These are phyloP conservation scores for Lyophyllum atratum DNA, from an alignment of 768 basidiomycete species.

Conservation along the genomic window DNA sequence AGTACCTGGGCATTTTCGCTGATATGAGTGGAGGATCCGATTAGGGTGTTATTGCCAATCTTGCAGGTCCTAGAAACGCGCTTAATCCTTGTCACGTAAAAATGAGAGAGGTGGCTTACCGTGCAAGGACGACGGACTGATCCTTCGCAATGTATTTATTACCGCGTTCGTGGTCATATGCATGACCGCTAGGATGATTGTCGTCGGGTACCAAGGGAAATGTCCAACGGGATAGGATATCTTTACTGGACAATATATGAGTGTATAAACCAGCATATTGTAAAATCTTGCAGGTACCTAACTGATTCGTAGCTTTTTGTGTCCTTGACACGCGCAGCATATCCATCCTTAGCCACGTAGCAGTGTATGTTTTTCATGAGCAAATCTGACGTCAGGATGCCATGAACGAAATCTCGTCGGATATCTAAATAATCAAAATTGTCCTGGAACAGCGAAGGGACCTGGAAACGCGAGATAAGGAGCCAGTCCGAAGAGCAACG, in stretches of 20 bases:
- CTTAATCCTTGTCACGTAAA: background rate
- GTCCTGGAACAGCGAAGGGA: slow-evolving; percentile 95
- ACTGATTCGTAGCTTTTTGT: slow-evolving; percentile 90
- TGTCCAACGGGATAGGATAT: slow-evolving; percentile 91
- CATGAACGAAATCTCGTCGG: slow-evolving; percentile 90
- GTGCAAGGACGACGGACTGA: slow-evolving; percentile 76
- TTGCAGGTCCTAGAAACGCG: slow-evolving; percentile 68
- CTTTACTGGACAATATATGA: slow-evolving; percentile 62
- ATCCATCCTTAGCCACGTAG: slow-evolving; percentile 84
- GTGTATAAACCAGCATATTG: background rate
- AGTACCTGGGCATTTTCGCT: slow-evolving; percentile 65
- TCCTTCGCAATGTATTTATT: slow-evolving; percentile 88
- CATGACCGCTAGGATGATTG: slow-evolving; percentile 79
- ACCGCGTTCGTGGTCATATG: slow-evolving; percentile 85
- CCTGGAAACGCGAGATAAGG: slow-evolving; percentile 43
- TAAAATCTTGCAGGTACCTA: slow-evolving; percentile 52
- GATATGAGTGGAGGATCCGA: slow-evolving; percentile 78
- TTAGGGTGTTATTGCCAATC: slow-evolving; percentile 78
- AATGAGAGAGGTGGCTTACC: slow-evolving; percentile 46
- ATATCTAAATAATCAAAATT: slow-evolving; percentile 98
- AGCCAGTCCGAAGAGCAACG: background rate
- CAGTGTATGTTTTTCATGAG: slow-evolving; percentile 94
- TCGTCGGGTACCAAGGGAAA: slow-evolving; percentile 96
- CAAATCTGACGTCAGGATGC: slow-evolving; percentile 91
- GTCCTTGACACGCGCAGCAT: slow-evolving; percentile 92